Percentiles rank a stretch among this genome's conserved stretches.
Conservation (phyloP, 2,329 filamentous ascomycete species). For the Sclerotinia glacialis region DNA sequence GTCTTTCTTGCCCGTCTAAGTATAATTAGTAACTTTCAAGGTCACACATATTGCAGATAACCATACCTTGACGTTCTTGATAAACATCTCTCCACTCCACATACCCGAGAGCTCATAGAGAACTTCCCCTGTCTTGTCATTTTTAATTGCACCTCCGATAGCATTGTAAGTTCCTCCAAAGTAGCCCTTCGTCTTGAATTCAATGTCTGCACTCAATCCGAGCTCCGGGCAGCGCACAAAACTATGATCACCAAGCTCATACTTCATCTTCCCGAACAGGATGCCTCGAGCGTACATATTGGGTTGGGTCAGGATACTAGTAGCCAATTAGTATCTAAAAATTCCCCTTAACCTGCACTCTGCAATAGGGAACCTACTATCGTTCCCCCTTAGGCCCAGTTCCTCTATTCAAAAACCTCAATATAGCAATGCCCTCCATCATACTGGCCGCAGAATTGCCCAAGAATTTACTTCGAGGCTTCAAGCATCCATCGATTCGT, state of each 20-base stretch:
- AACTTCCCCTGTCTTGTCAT: conserved; percentile 78
- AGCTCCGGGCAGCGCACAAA: conserved; percentile 88
- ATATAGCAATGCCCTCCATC: conserved; percentile 93
- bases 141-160: conserved; percentile 87
- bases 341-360: neutral
- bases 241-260: conserved; percentile 95
- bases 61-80: conserved; percentile 75
- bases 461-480: conserved; percentile 90
- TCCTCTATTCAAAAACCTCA: conserved; percentile 78
- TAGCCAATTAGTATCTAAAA: neutral
- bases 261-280: conserved; percentile 98
- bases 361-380: conserved; percentile 49
- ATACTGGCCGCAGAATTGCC: conserved; percentile 96
- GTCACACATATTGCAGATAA: neutral
- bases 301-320: conserved; percentile 78
- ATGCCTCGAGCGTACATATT: conserved; percentile 99
- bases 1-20: conserved; percentile 83
- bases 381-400: conserved; percentile 67
- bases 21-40: conserved; percentile 20
- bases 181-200: conserved; percentile 99
- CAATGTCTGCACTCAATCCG: conserved; percentile 82
- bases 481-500: conserved; percentile 90
- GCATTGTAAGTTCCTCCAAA: conserved; percentile 95
- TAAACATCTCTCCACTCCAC: conserved; percentile 93
- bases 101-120: conserved; percentile 89